These are phyloP conservation scores for Microdochium trichocladiopsis DNA, from an alignment of 2,329 filamentous ascomycete genomes.

Conservation along the genomic window DNA sequence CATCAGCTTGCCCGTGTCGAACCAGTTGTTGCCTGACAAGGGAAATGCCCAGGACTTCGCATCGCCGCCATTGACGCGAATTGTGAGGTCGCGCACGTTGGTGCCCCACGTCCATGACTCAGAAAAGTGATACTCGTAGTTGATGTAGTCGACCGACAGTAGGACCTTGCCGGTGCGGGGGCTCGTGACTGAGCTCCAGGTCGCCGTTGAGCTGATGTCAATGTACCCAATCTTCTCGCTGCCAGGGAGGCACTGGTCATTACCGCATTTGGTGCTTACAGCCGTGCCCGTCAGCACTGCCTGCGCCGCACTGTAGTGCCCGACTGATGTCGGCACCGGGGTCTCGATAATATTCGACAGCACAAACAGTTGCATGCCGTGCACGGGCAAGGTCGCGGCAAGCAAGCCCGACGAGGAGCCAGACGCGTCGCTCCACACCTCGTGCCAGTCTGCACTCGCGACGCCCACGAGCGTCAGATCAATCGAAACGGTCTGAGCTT, in stretches of 20 bases:
- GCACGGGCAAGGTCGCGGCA: constrained; percentile 23
- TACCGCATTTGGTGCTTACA: constrained; percentile 22
- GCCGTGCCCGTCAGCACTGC: constrained; percentile 29
- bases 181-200: constrained; percentile 23
- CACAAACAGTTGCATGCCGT: constrained; percentile 31
- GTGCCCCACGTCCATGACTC: constrained; percentile 33
- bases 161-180: constrained; percentile 25
- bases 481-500: constrained; percentile 31
- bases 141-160: constrained; percentile 41
- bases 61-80: constrained; percentile 34
- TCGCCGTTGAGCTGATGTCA: constrained; percentile 21
- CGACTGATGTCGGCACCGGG: constrained; percentile 10
- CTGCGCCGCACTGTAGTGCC: constrained; percentile 30
- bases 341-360: constrained; percentile 23
- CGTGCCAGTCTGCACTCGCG: constrained; percentile 25
- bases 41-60: constrained; percentile 41
- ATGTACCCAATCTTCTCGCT: constrained; percentile 34
- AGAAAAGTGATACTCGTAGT: constrained; percentile 39
- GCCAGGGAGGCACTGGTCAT: constrained; percentile 31
- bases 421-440: constrained; percentile 31
- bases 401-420: constrained; percentile 24
- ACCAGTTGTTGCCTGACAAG: constrained; percentile 42
- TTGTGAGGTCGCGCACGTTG: constrained; percentile 42
- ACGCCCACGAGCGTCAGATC: constrained; percentile 32
- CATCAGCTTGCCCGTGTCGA: constrained; percentile 35